A percentile compares a stretch with the other conserved stretches of the same genome.
Evolutionary conservation across 2,329 filamentous ascomycete genomes (phyloP).

Genomic region (Mycosphaerelloides madeirae): DNA sequence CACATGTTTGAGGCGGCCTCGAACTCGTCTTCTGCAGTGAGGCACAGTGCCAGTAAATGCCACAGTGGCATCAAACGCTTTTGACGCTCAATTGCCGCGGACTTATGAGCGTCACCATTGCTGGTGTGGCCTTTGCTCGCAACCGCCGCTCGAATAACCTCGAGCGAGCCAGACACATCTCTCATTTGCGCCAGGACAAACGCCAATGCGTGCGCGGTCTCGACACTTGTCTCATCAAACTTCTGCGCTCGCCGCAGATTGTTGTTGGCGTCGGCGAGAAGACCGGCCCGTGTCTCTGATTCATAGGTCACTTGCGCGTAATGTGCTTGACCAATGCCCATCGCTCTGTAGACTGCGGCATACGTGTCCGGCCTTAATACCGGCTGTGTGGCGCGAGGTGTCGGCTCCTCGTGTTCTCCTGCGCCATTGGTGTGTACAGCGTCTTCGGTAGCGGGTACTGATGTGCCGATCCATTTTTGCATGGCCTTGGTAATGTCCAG

Average conservation of each 20-base stretch:
- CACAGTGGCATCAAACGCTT: slow-evolving; percentile 71
- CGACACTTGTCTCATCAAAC: slow-evolving; percentile 52
- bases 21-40: slow-evolving; percentile 84
- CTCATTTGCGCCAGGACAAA: slow-evolving; percentile 84
- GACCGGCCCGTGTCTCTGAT: slow-evolving; percentile 58
- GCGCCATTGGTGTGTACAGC: slow-evolving; percentile 9
- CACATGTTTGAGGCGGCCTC: slow-evolving; percentile 74
- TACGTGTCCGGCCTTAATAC: slow-evolving; percentile 57
- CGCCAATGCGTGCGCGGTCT: slow-evolving; percentile 74
- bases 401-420: slow-evolving; percentile 1
- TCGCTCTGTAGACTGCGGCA: slow-evolving; percentile 72
- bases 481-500: slow-evolving; percentile 65
- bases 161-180: slow-evolving; percentile 74
- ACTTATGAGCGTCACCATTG: slow-evolving; percentile 10
- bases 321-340: slow-evolving; percentile 79
- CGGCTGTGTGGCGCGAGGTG: slow-evolving; percentile 30
- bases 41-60: slow-evolving; percentile 81
- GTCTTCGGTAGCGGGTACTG: slow-evolving; percentile 33
- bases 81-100: slow-evolving; percentile 43
- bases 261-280: slow-evolving; percentile 72
- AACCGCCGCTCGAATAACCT: slow-evolving; percentile 73
- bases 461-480: slow-evolving; percentile 68
- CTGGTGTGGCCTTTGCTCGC: slow-evolving; percentile 40
- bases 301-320: slow-evolving; percentile 83
- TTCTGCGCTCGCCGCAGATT: slow-evolving; percentile 57